A percentile compares a stretch with the other conserved stretches of the same genome.
Evolutionary conservation across 495 filamentous ascomycete species (phyloP).

Genomic region (Neurospora sp.): DNA sequence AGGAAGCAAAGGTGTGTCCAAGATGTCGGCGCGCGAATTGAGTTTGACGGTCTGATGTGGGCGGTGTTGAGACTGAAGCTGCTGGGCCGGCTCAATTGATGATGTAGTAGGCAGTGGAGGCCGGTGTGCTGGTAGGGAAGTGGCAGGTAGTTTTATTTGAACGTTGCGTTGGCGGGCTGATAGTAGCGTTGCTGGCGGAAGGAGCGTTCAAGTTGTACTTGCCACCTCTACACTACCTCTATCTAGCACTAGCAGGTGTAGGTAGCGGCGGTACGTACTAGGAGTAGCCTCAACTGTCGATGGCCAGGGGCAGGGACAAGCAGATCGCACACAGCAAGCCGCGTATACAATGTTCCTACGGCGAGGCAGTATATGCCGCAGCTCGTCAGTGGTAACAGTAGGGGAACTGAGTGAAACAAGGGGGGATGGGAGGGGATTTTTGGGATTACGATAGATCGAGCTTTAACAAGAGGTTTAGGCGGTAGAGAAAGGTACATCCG

Average conservation of each 20-base stretch:
- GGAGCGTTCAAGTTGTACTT: not conserved
- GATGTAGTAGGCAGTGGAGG: not conserved
- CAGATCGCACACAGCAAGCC: not conserved
- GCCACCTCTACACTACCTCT: not conserved
- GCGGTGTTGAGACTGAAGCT: not conserved
- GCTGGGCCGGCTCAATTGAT: not conserved
- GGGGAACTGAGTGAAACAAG: not conserved
- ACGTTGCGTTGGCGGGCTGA: not conserved
- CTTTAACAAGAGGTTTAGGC: not conserved
- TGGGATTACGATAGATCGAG: not conserved
- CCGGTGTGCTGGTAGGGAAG: not conserved
- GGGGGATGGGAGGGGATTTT: not conserved
- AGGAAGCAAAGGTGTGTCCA: not conserved
- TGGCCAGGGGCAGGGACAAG: not conserved
- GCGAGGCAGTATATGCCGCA: not conserved
- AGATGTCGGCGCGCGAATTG: not conserved
- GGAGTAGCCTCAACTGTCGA: not conserved
- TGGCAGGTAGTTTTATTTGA: not conserved
- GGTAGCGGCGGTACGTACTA: not conserved
- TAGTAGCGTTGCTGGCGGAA: not conserved
- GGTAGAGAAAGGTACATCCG: not conserved
- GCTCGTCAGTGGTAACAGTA: not conserved
- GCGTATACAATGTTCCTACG: not conserved
- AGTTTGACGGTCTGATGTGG: not conserved
- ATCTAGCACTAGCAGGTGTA: not conserved